Evolutionary conservation across 225 moss, liverwort and hornwort genomes (phyloP).

Genomic region (Sphagnum tenellum): DNA sequence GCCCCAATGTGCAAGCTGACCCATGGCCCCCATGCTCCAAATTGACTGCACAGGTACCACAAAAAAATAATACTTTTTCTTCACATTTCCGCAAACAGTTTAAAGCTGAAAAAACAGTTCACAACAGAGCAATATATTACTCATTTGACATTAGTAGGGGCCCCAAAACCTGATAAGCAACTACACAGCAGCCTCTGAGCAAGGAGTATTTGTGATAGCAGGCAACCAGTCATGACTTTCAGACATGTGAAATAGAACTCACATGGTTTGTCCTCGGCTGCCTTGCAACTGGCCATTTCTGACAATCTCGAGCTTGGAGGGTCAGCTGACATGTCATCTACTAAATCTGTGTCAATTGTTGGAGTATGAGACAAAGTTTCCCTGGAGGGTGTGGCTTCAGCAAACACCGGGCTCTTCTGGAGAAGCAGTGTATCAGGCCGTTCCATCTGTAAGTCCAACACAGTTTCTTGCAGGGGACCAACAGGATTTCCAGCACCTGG

Average conservation of each 20-base stretch:
- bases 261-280: slow-evolving; percentile 9
- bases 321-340: neutral
- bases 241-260: slow-evolving; percentile 1
- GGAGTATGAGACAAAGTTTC: neutral
- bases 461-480: neutral
- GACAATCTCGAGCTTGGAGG: neutral
- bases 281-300: neutral
- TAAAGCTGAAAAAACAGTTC: no score
- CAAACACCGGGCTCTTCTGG: neutral
- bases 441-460: neutral
- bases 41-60: neutral
- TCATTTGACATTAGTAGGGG: no score
- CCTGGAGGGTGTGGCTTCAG: neutral
- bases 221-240: no score
- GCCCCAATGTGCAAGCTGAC: slow-evolving; percentile 41
- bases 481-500: neutral
- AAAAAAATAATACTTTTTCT: no score
- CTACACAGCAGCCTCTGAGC: no score
- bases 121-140: no score
- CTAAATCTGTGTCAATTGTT: neutral
- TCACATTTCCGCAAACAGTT: no score
- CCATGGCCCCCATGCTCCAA: slow-evolving; percentile 30
- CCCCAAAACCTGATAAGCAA: no score
- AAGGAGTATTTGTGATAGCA: no score
- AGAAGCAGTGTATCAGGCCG: neutral